Evolutionary conservation across 495 filamentous ascomycete species (phyloP).

Genomic region (Aspergillus leporis): DNA sequence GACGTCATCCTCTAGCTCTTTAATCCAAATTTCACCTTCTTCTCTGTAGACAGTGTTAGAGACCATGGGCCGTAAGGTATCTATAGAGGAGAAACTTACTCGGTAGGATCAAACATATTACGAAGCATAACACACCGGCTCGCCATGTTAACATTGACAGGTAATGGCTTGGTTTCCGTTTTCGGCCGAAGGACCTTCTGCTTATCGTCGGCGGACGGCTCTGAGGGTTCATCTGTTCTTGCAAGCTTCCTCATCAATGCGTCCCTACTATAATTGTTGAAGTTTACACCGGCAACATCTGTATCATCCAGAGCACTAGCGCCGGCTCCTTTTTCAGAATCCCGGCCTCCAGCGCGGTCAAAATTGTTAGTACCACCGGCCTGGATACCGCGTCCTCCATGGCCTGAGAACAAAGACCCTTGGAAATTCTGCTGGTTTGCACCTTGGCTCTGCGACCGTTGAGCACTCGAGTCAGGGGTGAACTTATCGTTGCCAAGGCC

Average conservation of each 20-base stretch:
- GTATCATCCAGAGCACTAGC: constrained; percentile 97
- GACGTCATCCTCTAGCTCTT: constrained; percentile 93
- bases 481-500: constrained; percentile 99
- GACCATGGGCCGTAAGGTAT: background rate
- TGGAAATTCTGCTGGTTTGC: constrained; percentile 77
- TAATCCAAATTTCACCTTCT: constrained; percentile 84
- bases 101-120: constrained; percentile 90
- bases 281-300: constrained; percentile 97
- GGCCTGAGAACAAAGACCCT: constrained; percentile 92
- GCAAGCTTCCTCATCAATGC: constrained; percentile 97
- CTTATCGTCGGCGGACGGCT: constrained; percentile 61
- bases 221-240: constrained; percentile 82
- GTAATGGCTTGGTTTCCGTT: constrained; percentile 76
- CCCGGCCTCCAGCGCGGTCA: constrained; percentile 88
- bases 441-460: constrained; percentile 79
- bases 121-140: constrained; percentile 92
- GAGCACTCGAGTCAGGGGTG: constrained; percentile 93
- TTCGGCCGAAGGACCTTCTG: constrained; percentile 75
- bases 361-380: constrained; percentile 79
- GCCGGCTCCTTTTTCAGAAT: constrained; percentile 83
- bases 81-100: constrained; percentile 62
- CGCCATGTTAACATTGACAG: constrained; percentile 86
- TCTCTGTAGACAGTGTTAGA: constrained; percentile 64
- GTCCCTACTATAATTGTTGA: constrained; percentile 98
- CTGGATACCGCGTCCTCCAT: constrained; percentile 84